Conservation (phyloP, 306 rosid genomes). For the Mimosa pudica region DNA sequence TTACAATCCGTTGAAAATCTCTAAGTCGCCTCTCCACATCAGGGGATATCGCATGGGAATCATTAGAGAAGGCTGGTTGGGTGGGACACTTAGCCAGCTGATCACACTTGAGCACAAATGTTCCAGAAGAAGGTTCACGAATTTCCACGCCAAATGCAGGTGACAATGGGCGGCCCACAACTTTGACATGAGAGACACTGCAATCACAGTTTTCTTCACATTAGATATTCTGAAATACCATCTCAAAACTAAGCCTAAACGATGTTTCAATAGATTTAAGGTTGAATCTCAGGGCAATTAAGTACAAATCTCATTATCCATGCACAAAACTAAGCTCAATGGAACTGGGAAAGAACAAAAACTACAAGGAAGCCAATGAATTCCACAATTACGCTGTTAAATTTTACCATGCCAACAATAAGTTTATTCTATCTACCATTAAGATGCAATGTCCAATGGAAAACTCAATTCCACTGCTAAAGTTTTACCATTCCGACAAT, state of each 20-base stretch:
- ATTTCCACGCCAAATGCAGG: constrained; percentile 65
- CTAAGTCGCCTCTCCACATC: constrained; percentile 18
- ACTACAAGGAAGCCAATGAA: not conserved
- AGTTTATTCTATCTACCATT: not conserved
- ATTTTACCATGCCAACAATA: not conserved
- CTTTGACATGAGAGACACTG: constrained; percentile 80
- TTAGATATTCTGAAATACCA: constrained; percentile 27
- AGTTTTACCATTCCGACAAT: not conserved
- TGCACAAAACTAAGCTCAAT: not conserved
- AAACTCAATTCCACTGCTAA: not conserved
- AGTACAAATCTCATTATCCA: not conserved
- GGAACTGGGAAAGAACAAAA: not conserved
- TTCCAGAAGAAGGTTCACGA: constrained; percentile 61
- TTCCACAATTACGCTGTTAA: not conserved
- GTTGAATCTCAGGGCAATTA: not conserved
- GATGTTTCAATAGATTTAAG: not conserved
- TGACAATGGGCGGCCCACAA: constrained; percentile 56
- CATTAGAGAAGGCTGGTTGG: constrained; percentile 38
- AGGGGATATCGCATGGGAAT: constrained; percentile 6
- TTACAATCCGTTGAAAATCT: not conserved
- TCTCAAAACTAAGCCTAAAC: constrained; percentile 6
- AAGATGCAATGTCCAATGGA: not conserved
- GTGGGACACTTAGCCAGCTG: constrained; percentile 24
- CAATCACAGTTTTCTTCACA: constrained; percentile 39
- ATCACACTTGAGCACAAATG: constrained; percentile 58